Evolutionary conservation across 1,284 basidiomycete species (phyloP).

Genomic region (Porodaedalea pini): DNA sequence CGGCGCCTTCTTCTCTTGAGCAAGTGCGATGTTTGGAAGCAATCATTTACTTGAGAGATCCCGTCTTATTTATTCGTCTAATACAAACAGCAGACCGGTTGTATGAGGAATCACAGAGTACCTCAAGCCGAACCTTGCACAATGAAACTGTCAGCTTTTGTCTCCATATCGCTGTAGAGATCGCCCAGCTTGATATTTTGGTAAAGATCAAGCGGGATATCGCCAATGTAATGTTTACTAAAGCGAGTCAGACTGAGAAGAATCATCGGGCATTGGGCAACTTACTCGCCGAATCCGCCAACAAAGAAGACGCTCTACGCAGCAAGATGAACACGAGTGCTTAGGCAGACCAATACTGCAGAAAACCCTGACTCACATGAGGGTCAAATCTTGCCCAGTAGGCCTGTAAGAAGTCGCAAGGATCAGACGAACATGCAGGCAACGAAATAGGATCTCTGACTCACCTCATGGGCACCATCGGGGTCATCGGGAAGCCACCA

Average conservation of each 20-base stretch:
- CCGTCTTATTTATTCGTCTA: neutral
- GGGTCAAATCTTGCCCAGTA: constrained; percentile 57
- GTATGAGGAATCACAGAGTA: neutral
- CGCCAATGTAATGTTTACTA: constrained; percentile 54
- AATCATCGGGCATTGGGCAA: constrained; percentile 4
- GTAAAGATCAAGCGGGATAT: constrained; percentile 51
- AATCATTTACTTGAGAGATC: neutral
- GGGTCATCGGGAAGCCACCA: constrained; percentile 50
- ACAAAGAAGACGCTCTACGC: constrained; percentile 58
- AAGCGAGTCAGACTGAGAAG: constrained; percentile 19
- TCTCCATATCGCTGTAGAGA: neutral
- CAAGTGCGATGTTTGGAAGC: constrained; percentile 1
- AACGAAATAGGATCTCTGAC: neutral
- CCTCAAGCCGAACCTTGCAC: constrained; percentile 2
- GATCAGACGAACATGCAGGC: constrained; percentile 6
- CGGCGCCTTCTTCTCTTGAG: constrained; percentile 11
- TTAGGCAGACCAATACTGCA: neutral
- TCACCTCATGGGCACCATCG: constrained; percentile 43
- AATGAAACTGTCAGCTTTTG: neutral
- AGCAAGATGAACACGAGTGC: constrained; percentile 8
- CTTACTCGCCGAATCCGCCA: constrained; percentile 62
- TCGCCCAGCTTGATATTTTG: constrained; percentile 26
- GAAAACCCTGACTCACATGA: constrained; percentile 33
- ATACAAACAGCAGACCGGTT: neutral
- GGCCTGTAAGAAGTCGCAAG: constrained; percentile 33